Evolutionary conservation across 2,329 filamentous ascomycete species (phyloP).

Genomic region (Purpureocillium takamizusanense): DNA sequence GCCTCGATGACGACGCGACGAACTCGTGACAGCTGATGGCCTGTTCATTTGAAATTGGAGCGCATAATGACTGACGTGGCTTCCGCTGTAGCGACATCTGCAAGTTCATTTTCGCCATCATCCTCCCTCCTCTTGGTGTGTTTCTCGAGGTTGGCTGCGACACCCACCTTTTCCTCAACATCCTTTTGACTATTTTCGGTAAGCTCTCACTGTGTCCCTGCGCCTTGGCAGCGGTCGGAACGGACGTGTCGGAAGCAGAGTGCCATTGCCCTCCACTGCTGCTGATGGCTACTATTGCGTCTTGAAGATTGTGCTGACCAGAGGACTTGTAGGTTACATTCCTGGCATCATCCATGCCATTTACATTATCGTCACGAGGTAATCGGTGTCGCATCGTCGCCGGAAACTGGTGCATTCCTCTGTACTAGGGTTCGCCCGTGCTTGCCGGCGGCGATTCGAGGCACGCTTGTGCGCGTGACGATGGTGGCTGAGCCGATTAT

Average conservation of each 20-base stretch:
- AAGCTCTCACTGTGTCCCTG: conserved; percentile 13
- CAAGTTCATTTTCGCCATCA: conserved; percentile 75
- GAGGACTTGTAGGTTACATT: conserved; percentile 39
- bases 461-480: background rate
- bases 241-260: no score
- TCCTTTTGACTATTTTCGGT: conserved; percentile 70
- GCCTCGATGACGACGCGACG: conserved; percentile 2
- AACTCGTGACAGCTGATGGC: conserved; percentile 1
- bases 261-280: background rate
- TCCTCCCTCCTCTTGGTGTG: conserved; percentile 84
- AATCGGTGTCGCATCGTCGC: background rate
- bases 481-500: no score
- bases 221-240: background rate
- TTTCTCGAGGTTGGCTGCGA: conserved; percentile 90
- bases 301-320: background rate
- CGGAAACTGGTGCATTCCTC: background rate
- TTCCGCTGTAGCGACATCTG: conserved; percentile 38
- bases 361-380: conserved; percentile 59
- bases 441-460: background rate
- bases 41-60: background rate
- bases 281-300: background rate
- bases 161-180: conserved; percentile 85
- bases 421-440: background rate
- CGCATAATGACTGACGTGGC: conserved; percentile 5
- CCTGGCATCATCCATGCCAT: conserved; percentile 87